Evolutionary conservation across 495 filamentous ascomycete species (phyloP), one percentile per base, ranked within the genome.

Genomic region (Chlorociboria aeruginascens): DNA sequence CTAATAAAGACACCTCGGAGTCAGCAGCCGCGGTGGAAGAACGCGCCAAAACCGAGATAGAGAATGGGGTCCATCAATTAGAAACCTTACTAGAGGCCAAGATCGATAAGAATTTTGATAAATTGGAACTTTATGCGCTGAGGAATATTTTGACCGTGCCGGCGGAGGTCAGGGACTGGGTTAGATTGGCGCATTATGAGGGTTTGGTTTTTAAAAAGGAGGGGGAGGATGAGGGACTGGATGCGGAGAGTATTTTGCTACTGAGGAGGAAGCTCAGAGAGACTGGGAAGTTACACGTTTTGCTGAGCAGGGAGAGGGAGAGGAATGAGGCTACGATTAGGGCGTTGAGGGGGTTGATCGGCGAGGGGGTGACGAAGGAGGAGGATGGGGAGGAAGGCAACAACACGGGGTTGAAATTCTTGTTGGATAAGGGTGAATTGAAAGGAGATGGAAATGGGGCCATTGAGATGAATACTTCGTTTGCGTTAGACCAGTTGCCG

Each of bases 81-180:
- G 93, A 98, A 63, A 96, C 89, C 3, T 71, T 98, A n/a, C 77
- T 97, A n/a, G 82, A 85, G 52, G 64, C 74, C 16, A 84, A 82
- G 34, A 77, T 88, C 10, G 85, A 90, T 51, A 81, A 76, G 61
- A 78, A 81, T 29, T 90, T 89, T 52, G 85, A 90, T 58, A 79
- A 78, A 45, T 76, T 89, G 43, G 85, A 90, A 61, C 76, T 90
- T 29, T 95, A 86, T 63, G 79, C 83, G 25, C 68, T 98, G 67
- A 73, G 92, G 51, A 96, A 95, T 63, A 85, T 95, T 50, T 68
- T 98, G 53, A 81, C 77, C 8, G 78, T 96, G 31, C 78, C 79
- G 1, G 70, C 77, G 31, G 85, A 85, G 33, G 63, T 94, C 44
- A 74, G 79, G 55, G 65, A 70, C 33, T 95, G 83, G 80, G 79